Conservation (phyloP, 148 eudicot genomes). For the Mesembryanthemum crystallinum region DNA sequence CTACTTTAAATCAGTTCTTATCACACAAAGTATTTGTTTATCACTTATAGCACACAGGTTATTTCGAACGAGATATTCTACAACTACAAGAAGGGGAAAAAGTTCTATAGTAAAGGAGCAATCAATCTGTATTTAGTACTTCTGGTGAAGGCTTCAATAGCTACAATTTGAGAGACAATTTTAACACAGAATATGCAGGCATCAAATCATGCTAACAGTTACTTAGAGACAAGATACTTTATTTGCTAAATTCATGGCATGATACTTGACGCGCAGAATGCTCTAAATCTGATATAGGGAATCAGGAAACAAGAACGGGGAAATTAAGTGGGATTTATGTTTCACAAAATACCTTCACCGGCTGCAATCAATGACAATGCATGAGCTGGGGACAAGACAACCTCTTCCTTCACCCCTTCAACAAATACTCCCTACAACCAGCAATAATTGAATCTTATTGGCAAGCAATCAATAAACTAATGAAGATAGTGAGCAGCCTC, state of each 20-base stretch:
- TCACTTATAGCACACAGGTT: not conserved
- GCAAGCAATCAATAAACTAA: not conserved
- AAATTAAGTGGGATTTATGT: not conserved
- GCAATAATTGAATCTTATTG: conserved; percentile 13
- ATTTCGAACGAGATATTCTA: not conserved
- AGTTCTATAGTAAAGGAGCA: no score
- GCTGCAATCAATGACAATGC: conserved; percentile 98
- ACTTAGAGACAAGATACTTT: not conserved
- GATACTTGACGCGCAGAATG: not conserved
- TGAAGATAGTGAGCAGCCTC: not conserved
- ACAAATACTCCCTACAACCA: conserved; percentile 79
- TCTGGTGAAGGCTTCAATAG: not conserved
- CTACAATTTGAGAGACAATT: not conserved
- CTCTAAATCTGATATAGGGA: not conserved
- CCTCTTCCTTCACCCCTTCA: conserved; percentile 99
- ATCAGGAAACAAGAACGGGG: not conserved
- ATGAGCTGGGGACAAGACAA: conserved; percentile 96
- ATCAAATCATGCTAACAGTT: conserved; percentile 8
- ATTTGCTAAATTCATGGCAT: not conserved
- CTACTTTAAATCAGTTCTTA: not conserved
- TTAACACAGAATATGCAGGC: not conserved
- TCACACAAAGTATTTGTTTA: not conserved
- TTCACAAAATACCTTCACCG: conserved; percentile 75
- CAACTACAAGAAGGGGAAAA: not conserved
- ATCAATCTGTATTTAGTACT: not conserved